These are phyloP conservation scores for Ascochyta pisi DNA, from an alignment of 2,329 filamentous ascomycete genomes.

Conservation along the genomic window DNA sequence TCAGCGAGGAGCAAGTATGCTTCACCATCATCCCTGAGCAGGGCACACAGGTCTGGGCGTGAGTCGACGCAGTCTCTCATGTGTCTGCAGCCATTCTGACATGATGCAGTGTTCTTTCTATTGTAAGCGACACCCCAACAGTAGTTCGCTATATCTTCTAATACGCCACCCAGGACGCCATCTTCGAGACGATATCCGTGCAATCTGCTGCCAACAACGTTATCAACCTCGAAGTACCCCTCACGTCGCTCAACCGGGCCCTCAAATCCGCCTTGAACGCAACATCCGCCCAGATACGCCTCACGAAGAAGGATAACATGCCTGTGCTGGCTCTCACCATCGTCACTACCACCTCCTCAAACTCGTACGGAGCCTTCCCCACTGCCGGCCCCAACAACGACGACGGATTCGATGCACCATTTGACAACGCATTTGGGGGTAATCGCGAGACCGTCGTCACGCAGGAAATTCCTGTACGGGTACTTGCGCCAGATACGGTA, in stretches of 20 bases:
- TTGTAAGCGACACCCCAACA: constrained; percentile 47
- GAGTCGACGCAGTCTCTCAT: constrained; percentile 51
- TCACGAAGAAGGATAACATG: constrained; percentile 90
- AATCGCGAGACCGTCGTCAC: constrained; percentile 92
- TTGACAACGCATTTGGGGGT: constrained; percentile 48
- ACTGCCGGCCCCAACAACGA: constrained; percentile 34
- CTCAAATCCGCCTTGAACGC: constrained; percentile 86
- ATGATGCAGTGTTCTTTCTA: constrained; percentile 48
- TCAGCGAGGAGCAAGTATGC: constrained; percentile 85
- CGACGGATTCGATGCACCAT: constrained; percentile 35
- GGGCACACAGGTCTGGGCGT: constrained; percentile 97
- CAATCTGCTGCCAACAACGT: constrained; percentile 88
- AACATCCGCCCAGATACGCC: constrained; percentile 79
- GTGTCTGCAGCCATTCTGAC: constrained; percentile 27
- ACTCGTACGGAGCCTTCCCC: constrained; percentile 51
- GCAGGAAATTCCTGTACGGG: constrained; percentile 93
- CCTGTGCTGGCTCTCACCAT: constrained; percentile 92
- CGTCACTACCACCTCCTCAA: constrained; percentile 70
- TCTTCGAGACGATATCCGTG: constrained; percentile 87
- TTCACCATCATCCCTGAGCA: constrained; percentile 96
- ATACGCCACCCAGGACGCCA: constrained; percentile 68
- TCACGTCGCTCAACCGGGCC: constrained; percentile 87
- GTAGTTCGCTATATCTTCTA: constrained; percentile 16
- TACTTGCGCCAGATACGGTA: constrained; percentile 83
- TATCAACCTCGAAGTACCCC: constrained; percentile 94